phyloP scores from a whole-genome alignment of 306 rosid species.

The Glycyrrhiza uralensis region DNA sequence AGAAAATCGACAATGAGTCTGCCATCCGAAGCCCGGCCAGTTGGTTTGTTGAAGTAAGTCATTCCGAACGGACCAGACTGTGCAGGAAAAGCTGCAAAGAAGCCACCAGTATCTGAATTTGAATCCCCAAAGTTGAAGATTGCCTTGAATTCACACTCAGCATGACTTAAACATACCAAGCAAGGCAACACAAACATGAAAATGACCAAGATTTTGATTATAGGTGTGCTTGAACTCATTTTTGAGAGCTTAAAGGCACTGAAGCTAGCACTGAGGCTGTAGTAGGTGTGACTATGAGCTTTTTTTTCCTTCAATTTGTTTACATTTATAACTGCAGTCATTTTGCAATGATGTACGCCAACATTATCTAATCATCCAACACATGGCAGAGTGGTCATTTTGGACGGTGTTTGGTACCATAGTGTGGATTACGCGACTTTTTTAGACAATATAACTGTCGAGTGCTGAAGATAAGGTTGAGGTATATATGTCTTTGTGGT shows the following conservation, averaged over 20 bases:
- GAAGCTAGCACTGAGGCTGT: neutral
- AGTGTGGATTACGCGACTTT: too few relatives aligned
- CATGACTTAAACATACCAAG: conserved; percentile 1
- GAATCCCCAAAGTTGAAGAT: conserved; percentile 33
- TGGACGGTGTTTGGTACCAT: neutral
- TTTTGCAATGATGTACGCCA: neutral
- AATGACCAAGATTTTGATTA: neutral
- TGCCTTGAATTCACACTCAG: conserved; percentile 59
- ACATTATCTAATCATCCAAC: neutral
- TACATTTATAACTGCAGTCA: neutral
- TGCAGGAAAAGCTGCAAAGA: conserved; percentile 72
- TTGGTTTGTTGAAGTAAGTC: conserved; percentile 64
- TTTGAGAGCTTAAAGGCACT: neutral
- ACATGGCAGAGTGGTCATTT: neutral
- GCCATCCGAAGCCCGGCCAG: conserved; percentile 80
- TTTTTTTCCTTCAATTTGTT: neutral
- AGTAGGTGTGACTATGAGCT: neutral
- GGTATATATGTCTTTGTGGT: neutral
- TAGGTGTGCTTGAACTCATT: conserved; percentile 11
- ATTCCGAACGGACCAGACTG: conserved; percentile 59
- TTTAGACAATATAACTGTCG: neutral
- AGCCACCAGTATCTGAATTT: conserved; percentile 40
- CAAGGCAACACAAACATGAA: conserved; percentile 19
- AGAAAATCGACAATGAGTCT: conserved; percentile 74
- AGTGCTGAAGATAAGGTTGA: neutral